Evolutionary conservation across 257 asterid genomes (phyloP).

Genomic region (Nicotiana tabacum): DNA sequence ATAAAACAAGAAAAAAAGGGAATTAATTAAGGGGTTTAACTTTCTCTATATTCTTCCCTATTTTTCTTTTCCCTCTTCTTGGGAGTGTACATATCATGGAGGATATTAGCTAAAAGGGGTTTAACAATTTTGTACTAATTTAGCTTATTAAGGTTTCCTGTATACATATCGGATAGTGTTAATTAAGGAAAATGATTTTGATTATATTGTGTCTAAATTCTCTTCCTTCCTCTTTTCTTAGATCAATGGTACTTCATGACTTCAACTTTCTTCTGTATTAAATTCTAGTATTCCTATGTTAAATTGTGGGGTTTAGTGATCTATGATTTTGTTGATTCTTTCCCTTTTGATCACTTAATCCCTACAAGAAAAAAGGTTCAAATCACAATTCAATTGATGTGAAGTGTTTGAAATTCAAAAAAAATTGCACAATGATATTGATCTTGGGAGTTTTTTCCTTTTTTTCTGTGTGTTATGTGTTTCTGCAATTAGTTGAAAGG

Average conservation of each 20-base stretch:
- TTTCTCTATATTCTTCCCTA: background rate
- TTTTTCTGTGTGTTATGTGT: background rate
- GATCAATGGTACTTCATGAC: too few species aligned
- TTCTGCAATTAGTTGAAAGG: background rate
- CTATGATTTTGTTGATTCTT: background rate
- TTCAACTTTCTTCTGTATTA: too few species aligned
- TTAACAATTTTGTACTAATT: conserved; percentile 34
- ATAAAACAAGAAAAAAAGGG: background rate
- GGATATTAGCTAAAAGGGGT: background rate
- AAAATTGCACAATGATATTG: background rate
- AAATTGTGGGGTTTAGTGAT: background rate
- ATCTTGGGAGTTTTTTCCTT: background rate
- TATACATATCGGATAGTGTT: conserved; percentile 14
- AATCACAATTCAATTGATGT: background rate
- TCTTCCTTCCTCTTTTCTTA: background rate
- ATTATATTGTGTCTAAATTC: background rate
- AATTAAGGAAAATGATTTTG: conserved; percentile 11
- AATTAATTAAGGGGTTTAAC: background rate
- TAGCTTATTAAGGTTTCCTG: conserved; percentile 9
- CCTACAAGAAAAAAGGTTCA: background rate
- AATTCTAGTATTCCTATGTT: background rate
- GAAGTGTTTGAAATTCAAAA: background rate
- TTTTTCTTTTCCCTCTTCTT: background rate
- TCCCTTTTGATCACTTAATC: background rate
- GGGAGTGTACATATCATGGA: conserved; percentile 26